These are phyloP conservation scores for Neostapfia colusana DNA, from an alignment of 176 grass and related monocot species.

Conservation along the genomic window DNA sequence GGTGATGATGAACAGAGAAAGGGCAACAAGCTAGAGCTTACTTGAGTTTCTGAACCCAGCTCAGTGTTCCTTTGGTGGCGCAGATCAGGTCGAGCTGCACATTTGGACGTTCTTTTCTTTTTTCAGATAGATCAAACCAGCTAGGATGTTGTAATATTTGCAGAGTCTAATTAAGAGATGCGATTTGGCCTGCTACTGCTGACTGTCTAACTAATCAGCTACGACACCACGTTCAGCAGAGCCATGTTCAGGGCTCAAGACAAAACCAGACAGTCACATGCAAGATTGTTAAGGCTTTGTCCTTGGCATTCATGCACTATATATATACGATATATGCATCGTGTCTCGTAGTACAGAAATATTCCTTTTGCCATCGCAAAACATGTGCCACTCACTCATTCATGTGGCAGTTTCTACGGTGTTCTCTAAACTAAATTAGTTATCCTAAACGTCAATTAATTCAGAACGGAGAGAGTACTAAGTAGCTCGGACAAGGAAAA, in stretches of 20 bases:
- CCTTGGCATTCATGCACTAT: neutral
- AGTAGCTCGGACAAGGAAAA: slow-evolving; percentile 8
- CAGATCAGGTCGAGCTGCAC: slow-evolving; percentile 86
- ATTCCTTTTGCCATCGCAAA: slow-evolving; percentile 13
- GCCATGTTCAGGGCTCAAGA: neutral
- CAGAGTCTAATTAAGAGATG: neutral
- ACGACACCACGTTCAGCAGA: neutral
- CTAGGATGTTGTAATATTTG: too few species aligned
- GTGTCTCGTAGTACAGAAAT: neutral
- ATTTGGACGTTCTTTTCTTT: too few species aligned
- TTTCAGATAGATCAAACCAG: neutral
- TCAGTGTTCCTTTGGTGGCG: slow-evolving; percentile 70
- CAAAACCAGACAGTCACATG: slow-evolving; percentile 26
- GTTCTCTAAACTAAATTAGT: too few species aligned
- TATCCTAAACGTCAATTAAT: too few species aligned
- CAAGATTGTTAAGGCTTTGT: neutral
- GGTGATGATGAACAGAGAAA: neutral
- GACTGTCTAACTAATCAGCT: neutral
- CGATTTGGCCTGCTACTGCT: neutral
- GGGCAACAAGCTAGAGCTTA: slow-evolving; percentile 21
- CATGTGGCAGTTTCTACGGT: slow-evolving; percentile 1
- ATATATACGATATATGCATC: too few species aligned
- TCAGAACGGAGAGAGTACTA: too few species aligned
- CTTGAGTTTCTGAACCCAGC: slow-evolving; percentile 85
- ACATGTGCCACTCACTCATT: slow-evolving; percentile 7